These are phyloP conservation scores for Annona squamosa DNA, from an alignment of 164 flowering plant genomes.

Conservation along the genomic window DNA sequence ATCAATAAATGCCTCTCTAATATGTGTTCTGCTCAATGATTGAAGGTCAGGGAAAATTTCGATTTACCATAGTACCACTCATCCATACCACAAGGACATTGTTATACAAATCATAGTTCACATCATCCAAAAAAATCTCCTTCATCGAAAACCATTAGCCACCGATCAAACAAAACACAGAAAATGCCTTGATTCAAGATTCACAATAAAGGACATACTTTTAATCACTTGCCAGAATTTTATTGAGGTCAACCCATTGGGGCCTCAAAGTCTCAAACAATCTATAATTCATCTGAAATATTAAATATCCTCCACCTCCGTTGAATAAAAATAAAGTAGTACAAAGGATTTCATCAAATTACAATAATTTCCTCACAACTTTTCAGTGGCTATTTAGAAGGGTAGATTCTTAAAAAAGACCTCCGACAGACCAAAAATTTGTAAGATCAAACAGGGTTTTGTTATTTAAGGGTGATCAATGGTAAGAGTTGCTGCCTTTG, in stretches of 20 bases:
- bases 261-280: not conserved
- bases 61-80: too few relatives aligned
- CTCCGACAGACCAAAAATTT: too few relatives aligned
- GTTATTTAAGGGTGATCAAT: too few relatives aligned
- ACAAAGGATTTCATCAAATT: not conserved
- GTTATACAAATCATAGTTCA: too few relatives aligned
- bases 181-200: not conserved
- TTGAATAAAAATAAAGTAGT: not conserved
- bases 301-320: not conserved
- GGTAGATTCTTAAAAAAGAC: too few relatives aligned
- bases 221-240: not conserved
- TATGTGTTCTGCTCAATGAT: too few relatives aligned
- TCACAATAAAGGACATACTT: not conserved
- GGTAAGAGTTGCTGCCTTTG: too few relatives aligned
- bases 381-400: not conserved
- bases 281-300: not conserved
- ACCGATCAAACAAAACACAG: not conserved
- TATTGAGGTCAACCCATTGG: not conserved
- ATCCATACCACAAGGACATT: too few relatives aligned
- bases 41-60: too few relatives aligned
- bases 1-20: too few relatives aligned
- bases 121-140: not conserved
- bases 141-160: not conserved
- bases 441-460: too few relatives aligned
- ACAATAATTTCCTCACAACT: not conserved